Conservation (phyloP, 164 flowering plant genomes). For the Tinospora cordifolia region DNA sequence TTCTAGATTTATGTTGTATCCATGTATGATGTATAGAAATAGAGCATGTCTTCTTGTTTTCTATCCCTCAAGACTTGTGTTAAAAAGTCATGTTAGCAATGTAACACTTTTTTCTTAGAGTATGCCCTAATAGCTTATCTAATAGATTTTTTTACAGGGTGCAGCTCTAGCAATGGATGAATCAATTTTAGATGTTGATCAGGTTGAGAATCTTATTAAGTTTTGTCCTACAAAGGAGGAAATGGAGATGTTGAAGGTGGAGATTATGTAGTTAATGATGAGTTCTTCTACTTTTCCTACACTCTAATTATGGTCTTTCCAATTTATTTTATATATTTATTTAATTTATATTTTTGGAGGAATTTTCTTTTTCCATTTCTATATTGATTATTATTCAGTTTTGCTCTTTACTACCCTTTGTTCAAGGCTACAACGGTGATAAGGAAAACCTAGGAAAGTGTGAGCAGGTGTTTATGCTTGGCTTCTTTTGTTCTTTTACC, state of each 20-base stretch:
- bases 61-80: too few species aligned
- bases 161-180: conserved; percentile 92
- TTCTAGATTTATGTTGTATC: too few species aligned
- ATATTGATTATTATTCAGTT: too few species aligned
- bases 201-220: conserved; percentile 90
- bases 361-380: too few species aligned
- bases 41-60: too few species aligned
- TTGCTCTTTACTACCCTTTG: background rate
- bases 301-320: background rate
- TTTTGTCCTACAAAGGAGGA: conserved; percentile 97
- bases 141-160: conserved; percentile 35
- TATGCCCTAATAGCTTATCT: background rate
- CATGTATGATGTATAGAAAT: too few species aligned
- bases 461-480: conserved; percentile 53
- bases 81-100: too few species aligned
- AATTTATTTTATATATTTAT: too few species aligned
- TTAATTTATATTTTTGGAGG: too few species aligned
- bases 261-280: background rate
- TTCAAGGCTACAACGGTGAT: conserved; percentile 66
- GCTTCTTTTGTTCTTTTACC: too few species aligned
- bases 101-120: too few species aligned
- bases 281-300: too few species aligned
- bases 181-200: conserved; percentile 84
- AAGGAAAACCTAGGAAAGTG: conserved; percentile 80
- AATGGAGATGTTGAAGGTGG: conserved; percentile 93